phyloP scores from a whole-genome alignment of 371 early-diverging fungal genomes.

The Rhizopus sp. region DNA sequence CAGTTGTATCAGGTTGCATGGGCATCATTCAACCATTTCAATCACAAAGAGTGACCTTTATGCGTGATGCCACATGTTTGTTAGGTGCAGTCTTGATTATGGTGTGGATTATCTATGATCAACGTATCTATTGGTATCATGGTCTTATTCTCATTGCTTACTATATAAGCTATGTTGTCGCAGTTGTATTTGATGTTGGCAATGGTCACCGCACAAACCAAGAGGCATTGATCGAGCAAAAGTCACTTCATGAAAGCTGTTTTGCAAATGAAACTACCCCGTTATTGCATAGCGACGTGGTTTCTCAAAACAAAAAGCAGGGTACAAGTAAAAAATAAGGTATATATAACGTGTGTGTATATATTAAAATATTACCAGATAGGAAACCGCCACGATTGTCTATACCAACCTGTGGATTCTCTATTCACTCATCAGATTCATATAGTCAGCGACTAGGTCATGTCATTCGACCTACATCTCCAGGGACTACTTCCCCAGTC shows the following conservation, averaged over 20 bases:
- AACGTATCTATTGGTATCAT: conserved; percentile 65
- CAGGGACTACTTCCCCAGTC: conserved; percentile 20
- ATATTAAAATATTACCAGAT: background rate
- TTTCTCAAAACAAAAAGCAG: background rate
- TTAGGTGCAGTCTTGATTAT: conserved; percentile 63
- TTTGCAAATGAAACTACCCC: conserved; percentile 9
- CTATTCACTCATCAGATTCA: conserved; percentile 19
- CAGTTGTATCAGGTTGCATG: conserved; percentile 77
- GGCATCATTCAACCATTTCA: conserved; percentile 68
- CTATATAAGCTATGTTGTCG: conserved; percentile 57
- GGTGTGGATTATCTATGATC: conserved; percentile 61
- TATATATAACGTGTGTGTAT: conserved; percentile 1
- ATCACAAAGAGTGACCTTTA: conserved; percentile 64
- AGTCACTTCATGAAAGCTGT: conserved; percentile 3
- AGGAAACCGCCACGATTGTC: conserved; percentile 25
- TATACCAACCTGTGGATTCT: conserved; percentile 35
- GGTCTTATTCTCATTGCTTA: conserved; percentile 54
- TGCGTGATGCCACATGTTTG: conserved; percentile 74
- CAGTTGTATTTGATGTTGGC: conserved; percentile 45
- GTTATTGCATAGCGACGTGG: conserved; percentile 1
- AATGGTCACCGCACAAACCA: background rate
- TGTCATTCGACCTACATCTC: conserved; percentile 37
- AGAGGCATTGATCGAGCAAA: background rate
- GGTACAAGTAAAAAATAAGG: conserved; percentile 7
- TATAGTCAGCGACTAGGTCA: conserved; percentile 32